A percentile compares a stretch with the other conserved stretches of the same genome.
These are phyloP conservation scores for Candida glaebosa DNA, from an alignment of 805 yeast species.

Conservation along the genomic window DNA sequence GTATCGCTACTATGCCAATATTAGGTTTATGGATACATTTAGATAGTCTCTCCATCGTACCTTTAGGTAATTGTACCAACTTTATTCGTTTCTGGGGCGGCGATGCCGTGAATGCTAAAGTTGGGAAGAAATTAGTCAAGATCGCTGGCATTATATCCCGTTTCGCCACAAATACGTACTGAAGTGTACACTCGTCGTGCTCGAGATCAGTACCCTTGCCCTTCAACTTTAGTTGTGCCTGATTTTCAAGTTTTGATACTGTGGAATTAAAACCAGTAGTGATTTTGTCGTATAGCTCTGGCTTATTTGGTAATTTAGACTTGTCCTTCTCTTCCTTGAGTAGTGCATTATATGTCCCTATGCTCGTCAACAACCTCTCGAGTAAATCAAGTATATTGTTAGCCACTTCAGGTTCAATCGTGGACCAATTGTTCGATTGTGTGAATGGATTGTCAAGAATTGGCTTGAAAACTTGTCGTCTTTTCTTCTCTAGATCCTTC, in stretches of 20 bases:
- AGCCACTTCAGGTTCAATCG: slow-evolving; percentile 36
- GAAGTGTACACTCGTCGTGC: slow-evolving; percentile 14
- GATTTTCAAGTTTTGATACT: slow-evolving; percentile 43
- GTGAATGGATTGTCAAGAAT: slow-evolving; percentile 63
- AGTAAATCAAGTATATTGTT: slow-evolving; percentile 36
- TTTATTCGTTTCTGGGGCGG: slow-evolving; percentile 38
- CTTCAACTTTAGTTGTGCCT: slow-evolving; percentile 23
- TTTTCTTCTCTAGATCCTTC: slow-evolving; percentile 46
- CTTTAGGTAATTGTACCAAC: slow-evolving; percentile 58
- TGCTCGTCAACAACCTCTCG: slow-evolving; percentile 27
- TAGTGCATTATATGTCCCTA: slow-evolving; percentile 23
- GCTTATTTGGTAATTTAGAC: slow-evolving; percentile 16
- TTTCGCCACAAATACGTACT: slow-evolving; percentile 58
- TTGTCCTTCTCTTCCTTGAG: slow-evolving; percentile 1
- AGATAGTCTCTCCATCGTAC: slow-evolving; percentile 29
- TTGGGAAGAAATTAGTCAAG: slow-evolving; percentile 56
- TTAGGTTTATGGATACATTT: slow-evolving; percentile 23
- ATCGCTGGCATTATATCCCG: slow-evolving; percentile 50
- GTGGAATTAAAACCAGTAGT: slow-evolving; percentile 56
- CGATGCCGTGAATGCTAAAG: slow-evolving; percentile 47
- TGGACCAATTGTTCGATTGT: slow-evolving; percentile 39
- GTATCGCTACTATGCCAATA: slow-evolving; percentile 32
- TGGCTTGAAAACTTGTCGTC: slow-evolving; percentile 61
- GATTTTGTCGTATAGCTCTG: slow-evolving; percentile 21
- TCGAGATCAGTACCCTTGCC: slow-evolving; percentile 4